Conservation (phyloP, 768 basidiomycete species). For the Leccinum imitatum region DNA sequence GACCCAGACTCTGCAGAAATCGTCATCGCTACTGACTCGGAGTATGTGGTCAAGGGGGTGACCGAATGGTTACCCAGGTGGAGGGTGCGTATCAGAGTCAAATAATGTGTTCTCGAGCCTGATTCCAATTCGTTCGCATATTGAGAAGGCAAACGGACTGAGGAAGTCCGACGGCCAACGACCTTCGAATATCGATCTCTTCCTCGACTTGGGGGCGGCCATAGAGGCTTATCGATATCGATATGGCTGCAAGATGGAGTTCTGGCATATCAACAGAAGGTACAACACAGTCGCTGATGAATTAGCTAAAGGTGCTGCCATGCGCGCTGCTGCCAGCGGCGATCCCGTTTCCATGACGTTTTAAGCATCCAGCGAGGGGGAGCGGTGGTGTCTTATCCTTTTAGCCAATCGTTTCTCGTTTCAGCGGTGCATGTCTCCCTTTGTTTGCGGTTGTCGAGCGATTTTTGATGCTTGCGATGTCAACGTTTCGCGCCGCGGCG, state of each 20-base stretch:
- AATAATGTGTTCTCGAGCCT: too few species aligned
- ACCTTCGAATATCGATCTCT: slow-evolving; percentile 9
- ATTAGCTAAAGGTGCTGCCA: slow-evolving; percentile 18
- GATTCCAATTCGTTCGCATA: not conserved
- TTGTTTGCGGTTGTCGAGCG: too few species aligned
- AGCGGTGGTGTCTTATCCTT: too few species aligned
- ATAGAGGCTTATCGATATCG: too few species aligned
- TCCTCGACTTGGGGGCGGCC: slow-evolving; percentile 3
- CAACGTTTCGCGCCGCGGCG: too few species aligned
- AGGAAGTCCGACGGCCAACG: slow-evolving; percentile 1
- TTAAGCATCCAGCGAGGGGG: too few species aligned
- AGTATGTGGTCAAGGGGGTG: slow-evolving; percentile 12
- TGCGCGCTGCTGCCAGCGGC: not conserved
- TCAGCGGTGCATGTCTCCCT: not conserved
- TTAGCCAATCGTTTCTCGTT: too few species aligned
- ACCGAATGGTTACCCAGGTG: slow-evolving; percentile 7
- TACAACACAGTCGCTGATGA: slow-evolving; percentile 28
- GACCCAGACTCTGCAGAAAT: not conserved
- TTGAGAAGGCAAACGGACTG: not conserved
- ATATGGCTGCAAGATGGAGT: slow-evolving; percentile 17
- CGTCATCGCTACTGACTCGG: slow-evolving; percentile 5
- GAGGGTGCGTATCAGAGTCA: slow-evolving; percentile 3
- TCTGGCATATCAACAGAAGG: slow-evolving; percentile 25
- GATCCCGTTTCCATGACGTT: not conserved
- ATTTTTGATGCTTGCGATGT: too few species aligned